Percentiles rank a stretch among this genome's conserved stretches.
Conservation (phyloP, 169 alveolate genomes). For the Plasmodium malariae region DNA sequence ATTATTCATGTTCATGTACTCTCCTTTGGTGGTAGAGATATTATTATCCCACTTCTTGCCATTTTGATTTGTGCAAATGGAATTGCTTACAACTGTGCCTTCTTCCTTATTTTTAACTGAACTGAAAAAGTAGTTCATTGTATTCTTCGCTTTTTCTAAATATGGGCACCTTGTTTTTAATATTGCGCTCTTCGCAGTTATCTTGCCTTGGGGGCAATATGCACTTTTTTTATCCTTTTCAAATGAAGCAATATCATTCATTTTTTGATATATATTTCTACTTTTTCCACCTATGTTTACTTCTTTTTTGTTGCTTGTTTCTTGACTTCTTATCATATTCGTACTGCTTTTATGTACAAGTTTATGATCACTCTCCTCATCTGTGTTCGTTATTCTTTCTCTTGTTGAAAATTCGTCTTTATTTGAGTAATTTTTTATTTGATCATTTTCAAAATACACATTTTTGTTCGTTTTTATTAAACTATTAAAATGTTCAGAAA, state of each 20-base stretch:
- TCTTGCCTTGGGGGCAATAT: neutral
- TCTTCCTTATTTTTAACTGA: neutral
- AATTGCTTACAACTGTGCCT: too few relatives aligned
- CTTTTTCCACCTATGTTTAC: neutral
- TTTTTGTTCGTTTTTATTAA: slow-evolving; percentile 19
- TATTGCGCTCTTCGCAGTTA: neutral
- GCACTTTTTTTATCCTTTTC: neutral
- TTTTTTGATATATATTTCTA: neutral
- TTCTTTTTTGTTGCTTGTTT: neutral
- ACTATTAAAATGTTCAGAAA: slow-evolving; percentile 24
- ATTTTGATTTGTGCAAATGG: too few relatives aligned
- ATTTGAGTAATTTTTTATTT: neutral
- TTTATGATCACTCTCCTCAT: neutral
- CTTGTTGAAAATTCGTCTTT: neutral
- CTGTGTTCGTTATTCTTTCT: neutral
- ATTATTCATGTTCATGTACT: too few relatives aligned
- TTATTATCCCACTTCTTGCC: too few relatives aligned
- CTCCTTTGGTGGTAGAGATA: too few relatives aligned
- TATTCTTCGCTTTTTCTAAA: neutral
- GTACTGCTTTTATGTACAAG: neutral
- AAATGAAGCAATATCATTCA: neutral
- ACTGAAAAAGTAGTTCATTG: too few relatives aligned
- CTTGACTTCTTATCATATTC: neutral
- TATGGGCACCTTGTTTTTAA: neutral
- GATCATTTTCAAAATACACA: slow-evolving; percentile 7